Percentiles rank a stretch among this genome's conserved stretches.
Evolutionary conservation across 73 alveolate species (phyloP).

Genomic region (Diophrys sp.): DNA sequence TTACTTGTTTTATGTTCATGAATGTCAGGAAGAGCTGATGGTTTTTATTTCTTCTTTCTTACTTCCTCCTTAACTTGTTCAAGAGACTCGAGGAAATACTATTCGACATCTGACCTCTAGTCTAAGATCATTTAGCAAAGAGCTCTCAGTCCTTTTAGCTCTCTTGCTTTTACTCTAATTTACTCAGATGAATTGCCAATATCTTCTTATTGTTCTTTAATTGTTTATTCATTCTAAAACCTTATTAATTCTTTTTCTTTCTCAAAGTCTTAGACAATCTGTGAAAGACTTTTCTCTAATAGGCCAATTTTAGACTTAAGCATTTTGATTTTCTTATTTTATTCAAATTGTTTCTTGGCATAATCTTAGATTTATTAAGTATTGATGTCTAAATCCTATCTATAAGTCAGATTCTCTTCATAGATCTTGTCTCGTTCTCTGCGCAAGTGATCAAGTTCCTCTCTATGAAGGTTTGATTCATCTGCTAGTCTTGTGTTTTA

Average conservation of each 20-base stretch:
- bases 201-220: conserved; percentile 56
- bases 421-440: conserved; percentile 12
- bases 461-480: conserved; percentile 38
- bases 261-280: conserved; percentile 61
- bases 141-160: conserved; percentile 69
- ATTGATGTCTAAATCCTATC: conserved; percentile 32
- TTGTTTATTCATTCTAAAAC: conserved; percentile 51
- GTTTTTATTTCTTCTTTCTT: conserved; percentile 44
- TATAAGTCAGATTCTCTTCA: conserved; percentile 35
- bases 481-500: conserved; percentile 51
- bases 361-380: conserved; percentile 38
- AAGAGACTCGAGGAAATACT: conserved; percentile 79
- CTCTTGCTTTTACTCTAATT: conserved; percentile 66
- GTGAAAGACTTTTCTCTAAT: conserved; percentile 51
- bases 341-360: conserved; percentile 58
- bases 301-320: conserved; percentile 52
- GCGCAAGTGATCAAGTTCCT: conserved; percentile 26
- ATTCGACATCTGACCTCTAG: conserved; percentile 84
- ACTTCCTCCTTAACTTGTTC: conserved; percentile 84
- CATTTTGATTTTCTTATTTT: conserved; percentile 53
- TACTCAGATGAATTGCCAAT: conserved; percentile 41
- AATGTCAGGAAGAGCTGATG: conserved; percentile 15
- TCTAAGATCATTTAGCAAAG: conserved; percentile 84
- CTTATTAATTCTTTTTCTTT: conserved; percentile 61
- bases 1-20: not conserved